Evolutionary conservation across 2,329 filamentous ascomycete genomes (phyloP).

Genomic region (Magnaporthiopsis rhizophila): DNA sequence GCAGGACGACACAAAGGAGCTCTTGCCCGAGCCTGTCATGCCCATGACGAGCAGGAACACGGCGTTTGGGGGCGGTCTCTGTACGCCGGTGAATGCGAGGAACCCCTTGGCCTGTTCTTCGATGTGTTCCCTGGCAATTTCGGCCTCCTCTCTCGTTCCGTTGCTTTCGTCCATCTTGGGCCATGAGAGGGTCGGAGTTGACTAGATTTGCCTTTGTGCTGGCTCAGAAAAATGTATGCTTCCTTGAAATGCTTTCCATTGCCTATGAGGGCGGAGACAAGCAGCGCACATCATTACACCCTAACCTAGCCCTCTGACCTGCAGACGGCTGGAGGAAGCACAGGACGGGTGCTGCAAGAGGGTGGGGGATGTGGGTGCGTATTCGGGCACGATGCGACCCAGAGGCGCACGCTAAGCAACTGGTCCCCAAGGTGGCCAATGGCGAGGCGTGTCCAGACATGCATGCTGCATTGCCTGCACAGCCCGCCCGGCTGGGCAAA

Average conservation of each 20-base stretch:
- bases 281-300: no score
- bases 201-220: not conserved
- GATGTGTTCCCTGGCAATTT: not conserved
- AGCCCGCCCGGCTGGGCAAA: no score
- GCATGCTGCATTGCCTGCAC: no score
- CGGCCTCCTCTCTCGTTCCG: not conserved
- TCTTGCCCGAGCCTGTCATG: constrained; percentile 13
- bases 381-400: not conserved
- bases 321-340: not conserved
- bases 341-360: no score
- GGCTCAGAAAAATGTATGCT: not conserved
- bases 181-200: not conserved
- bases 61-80: not conserved
- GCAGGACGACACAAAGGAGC: constrained; percentile 10
- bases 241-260: not conserved
- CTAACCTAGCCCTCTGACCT: not conserved
- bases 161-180: not conserved
- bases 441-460: no score
- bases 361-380: not conserved
- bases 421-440: no score
- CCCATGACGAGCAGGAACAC: constrained; percentile 10
- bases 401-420: no score
- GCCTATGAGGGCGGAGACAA: not conserved
- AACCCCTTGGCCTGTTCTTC: not conserved
- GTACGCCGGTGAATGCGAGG: not conserved